phyloP scores from a whole-genome alignment of 345 rosid genomes.

The Brassica cretica region DNA sequence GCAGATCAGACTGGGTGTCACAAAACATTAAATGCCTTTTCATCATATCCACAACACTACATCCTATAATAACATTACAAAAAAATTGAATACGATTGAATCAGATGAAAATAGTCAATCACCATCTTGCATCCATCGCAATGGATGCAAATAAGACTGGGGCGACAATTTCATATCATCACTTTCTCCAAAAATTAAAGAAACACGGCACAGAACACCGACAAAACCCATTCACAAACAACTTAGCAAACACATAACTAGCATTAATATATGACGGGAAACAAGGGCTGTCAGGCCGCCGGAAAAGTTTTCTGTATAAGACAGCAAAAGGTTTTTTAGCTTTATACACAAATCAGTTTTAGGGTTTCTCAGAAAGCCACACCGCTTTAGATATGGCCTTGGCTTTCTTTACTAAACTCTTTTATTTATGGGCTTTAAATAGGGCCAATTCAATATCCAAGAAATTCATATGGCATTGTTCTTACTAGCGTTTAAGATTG shows the following conservation, averaged over 20 bases:
- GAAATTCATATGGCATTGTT: no score
- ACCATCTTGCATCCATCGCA: slow-evolving; percentile 55
- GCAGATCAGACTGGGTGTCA: slow-evolving; percentile 72
- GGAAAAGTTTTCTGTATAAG: neutral
- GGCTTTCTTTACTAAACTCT: neutral
- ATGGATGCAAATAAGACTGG: slow-evolving; percentile 77
- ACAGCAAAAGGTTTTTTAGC: neutral
- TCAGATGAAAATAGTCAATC: slow-evolving; percentile 58
- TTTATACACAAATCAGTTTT: neutral
- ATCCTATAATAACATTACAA: neutral
- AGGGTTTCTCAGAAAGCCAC: neutral
- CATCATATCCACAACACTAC: slow-evolving; percentile 39
- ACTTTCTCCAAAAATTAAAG: no score
- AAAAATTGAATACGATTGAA: neutral
- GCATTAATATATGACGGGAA: neutral
- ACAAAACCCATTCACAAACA: neutral
- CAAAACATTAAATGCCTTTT: slow-evolving; percentile 36
- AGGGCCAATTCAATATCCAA: neutral
- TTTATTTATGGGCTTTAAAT: neutral
- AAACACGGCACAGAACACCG: neutral
- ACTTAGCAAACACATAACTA: neutral
- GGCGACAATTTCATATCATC: slow-evolving; percentile 82
- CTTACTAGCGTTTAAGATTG: no score
- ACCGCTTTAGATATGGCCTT: neutral
- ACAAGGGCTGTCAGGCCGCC: neutral